These are phyloP conservation scores for Tarenaya hassleriana DNA, from an alignment of 345 rosid species.

Conservation along the genomic window DNA sequence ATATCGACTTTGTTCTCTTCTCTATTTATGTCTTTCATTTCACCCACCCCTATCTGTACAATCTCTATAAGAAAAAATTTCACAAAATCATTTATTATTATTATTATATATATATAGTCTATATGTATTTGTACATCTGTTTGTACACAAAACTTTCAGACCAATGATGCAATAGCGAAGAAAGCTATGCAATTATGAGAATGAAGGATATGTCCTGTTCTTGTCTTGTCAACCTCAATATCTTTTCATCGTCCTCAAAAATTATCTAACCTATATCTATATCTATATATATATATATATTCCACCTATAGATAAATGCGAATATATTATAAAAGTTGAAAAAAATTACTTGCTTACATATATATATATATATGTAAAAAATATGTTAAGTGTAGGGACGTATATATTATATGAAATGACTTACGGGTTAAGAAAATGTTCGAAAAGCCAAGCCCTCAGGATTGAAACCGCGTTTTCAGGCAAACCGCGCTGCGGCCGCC, in stretches of 20 bases:
- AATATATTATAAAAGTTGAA: too few relatives aligned
- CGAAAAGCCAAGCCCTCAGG: conserved; percentile 96
- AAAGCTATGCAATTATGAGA: conserved; percentile 19
- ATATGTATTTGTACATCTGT: conserved; percentile 16
- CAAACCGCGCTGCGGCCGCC: conserved; percentile 97
- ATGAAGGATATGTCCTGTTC: conserved; percentile 25
- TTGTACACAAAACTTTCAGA: too few relatives aligned
- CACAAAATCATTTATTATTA: not conserved
- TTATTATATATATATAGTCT: conserved; percentile 8
- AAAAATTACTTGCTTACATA: too few relatives aligned
- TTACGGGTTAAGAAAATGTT: conserved; percentile 99
- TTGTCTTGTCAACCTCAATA: conserved; percentile 31
- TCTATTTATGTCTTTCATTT: conserved; percentile 31
- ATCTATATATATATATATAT: too few relatives aligned
- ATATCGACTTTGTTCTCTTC: conserved; percentile 39
- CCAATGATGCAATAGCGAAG: conserved; percentile 18
- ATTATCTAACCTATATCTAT: not conserved
- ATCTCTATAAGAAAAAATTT: too few relatives aligned
- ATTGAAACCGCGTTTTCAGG: conserved; percentile 94
- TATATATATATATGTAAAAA: too few relatives aligned
- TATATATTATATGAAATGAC: too few relatives aligned
- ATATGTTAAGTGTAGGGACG: too few relatives aligned
- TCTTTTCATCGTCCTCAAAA: too few relatives aligned
- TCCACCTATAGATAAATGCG: too few relatives aligned
- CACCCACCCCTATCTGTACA: too few relatives aligned